These are phyloP conservation scores for Globisporangium megalacanthum DNA, from an alignment of 352 stramenopile species.

Conservation along the genomic window DNA sequence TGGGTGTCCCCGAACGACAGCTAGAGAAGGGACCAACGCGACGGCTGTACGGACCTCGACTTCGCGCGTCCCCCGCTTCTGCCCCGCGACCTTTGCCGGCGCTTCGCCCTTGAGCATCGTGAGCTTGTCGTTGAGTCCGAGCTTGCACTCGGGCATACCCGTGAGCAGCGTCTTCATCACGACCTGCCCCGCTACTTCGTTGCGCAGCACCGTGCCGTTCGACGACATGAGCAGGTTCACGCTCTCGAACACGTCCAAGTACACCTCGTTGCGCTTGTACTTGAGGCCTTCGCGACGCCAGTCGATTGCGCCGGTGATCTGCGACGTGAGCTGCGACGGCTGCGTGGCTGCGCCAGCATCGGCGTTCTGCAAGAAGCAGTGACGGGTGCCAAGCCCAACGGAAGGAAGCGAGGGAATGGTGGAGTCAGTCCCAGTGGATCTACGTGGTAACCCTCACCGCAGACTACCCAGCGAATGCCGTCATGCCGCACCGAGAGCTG, in stretches of 20 bases:
- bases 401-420: too few species aligned
- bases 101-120: conserved; percentile 94
- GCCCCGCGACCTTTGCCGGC: conserved; percentile 47
- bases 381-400: too few species aligned
- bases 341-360: conserved; percentile 91
- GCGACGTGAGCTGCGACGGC: conserved; percentile 69
- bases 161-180: conserved; percentile 98
- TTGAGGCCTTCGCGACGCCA: conserved; percentile 94
- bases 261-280: conserved; percentile 99
- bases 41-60: conserved; percentile 31
- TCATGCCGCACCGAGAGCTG: conserved; percentile 42
- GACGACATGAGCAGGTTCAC: conserved; percentile 96
- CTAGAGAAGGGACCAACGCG: not conserved
- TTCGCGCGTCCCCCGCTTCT: conserved; percentile 71
- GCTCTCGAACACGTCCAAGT: conserved; percentile 96
- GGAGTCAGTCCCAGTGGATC: too few species aligned
- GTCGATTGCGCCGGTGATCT: conserved; percentile 88
- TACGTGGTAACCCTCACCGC: too few species aligned
- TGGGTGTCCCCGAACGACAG: not conserved
- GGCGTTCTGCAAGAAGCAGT: conserved; percentile 41
- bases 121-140: conserved; percentile 98
- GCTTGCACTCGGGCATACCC: conserved; percentile 98
- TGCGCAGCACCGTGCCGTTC: conserved; percentile 91
- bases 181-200: conserved; percentile 95
- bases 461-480: not conserved